These are phyloP conservation scores for Meripilus lineatus DNA, from an alignment of 1,284 basidiomycete genomes.

Conservation along the genomic window DNA sequence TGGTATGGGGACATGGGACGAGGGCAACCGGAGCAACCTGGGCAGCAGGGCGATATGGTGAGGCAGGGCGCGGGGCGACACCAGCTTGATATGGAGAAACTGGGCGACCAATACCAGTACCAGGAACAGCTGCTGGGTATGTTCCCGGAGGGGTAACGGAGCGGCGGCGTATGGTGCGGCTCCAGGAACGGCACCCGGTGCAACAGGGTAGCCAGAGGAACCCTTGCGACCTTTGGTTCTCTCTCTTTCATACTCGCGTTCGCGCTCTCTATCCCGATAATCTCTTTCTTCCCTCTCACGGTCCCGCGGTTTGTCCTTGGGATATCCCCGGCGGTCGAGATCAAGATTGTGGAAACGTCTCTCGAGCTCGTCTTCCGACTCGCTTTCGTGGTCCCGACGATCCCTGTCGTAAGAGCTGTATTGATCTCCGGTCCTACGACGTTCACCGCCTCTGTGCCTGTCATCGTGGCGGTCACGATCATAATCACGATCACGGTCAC, in stretches of 20 bases:
- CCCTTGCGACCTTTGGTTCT: conserved; percentile 13
- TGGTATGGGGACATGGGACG: conserved; percentile 16
- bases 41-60: conserved; percentile 12
- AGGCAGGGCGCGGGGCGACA: conserved; percentile 9
- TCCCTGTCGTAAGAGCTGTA: conserved; percentile 49
- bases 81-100: conserved; percentile 14
- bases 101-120: conserved; percentile 7
- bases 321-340: conserved; percentile 16
- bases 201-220: conserved; percentile 11
- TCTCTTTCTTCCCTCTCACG: conserved; percentile 4
- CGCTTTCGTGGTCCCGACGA: conserved; percentile 27
- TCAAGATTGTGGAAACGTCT: conserved; percentile 27
- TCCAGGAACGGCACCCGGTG: neutral
- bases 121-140: conserved; percentile 5
- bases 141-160: conserved; percentile 2
- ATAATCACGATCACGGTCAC: conserved; percentile 5
- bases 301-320: conserved; percentile 4
- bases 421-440: conserved; percentile 35
- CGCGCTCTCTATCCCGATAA: conserved; percentile 14
- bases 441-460: conserved; percentile 36
- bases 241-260: conserved; percentile 24
- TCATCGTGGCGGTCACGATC: conserved; percentile 11
- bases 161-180: conserved; percentile 1
- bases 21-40: conserved; percentile 1
- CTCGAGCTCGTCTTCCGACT: conserved; percentile 24